Percentiles rank a stretch among this genome's conserved stretches.
These are phyloP conservation scores for Closterium sp. DNA, from an alignment of 139 green algal species.

Conservation along the genomic window DNA sequence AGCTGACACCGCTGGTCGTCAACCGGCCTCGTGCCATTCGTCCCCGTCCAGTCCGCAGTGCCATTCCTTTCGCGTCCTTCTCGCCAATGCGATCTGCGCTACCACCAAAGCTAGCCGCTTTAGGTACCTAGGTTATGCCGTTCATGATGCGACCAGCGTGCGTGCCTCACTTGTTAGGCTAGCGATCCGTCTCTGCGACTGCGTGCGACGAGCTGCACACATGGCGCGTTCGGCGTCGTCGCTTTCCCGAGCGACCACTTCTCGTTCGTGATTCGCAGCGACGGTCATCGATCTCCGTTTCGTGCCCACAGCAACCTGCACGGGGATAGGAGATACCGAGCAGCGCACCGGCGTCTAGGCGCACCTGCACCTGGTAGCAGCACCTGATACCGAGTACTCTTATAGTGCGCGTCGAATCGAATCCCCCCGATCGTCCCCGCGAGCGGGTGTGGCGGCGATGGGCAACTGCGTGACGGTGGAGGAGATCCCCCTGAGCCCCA, in stretches of 20 bases:
- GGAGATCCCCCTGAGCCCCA: background rate
- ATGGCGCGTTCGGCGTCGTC: background rate
- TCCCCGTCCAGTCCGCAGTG: no score
- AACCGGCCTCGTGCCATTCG: no score
- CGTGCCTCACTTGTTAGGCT: background rate
- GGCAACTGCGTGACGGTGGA: background rate
- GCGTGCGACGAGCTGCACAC: background rate
- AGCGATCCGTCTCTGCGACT: background rate
- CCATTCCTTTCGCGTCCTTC: no score
- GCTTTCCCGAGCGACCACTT: background rate
- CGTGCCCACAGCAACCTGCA: background rate
- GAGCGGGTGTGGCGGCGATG: background rate
- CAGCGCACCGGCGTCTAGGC: background rate
- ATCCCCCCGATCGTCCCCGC: no score
- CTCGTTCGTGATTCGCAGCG: background rate
- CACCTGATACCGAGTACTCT: no score
- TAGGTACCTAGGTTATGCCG: background rate
- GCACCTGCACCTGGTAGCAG: no score
- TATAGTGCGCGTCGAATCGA: no score
- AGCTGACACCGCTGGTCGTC: no score
- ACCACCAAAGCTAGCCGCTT: background rate
- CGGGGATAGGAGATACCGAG: no score
- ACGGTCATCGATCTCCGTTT: background rate
- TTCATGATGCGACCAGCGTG: background rate
- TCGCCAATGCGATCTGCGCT: no score